Conservation (phyloP, 2,329 filamentous ascomycete genomes). For the Cytospora schulzeri region DNA sequence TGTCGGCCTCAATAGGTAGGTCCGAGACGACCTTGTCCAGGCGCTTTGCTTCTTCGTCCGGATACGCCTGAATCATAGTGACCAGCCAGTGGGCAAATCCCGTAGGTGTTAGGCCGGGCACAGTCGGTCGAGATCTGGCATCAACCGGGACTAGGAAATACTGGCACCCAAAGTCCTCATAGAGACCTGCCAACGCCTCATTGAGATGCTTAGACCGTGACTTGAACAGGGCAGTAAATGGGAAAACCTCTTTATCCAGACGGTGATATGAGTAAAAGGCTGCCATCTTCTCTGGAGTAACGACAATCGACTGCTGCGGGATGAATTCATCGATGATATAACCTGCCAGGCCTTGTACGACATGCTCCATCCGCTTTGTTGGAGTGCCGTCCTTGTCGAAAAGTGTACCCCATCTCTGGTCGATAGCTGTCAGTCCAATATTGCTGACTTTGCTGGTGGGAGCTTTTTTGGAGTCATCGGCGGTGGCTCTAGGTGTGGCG, state of each 20-base stretch:
- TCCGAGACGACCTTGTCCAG: slow-evolving; percentile 68
- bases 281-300: slow-evolving; percentile 75
- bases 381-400: slow-evolving; percentile 70
- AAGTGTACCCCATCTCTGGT: slow-evolving; percentile 75
- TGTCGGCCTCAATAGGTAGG: slow-evolving; percentile 64
- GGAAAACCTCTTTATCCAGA: slow-evolving; percentile 66
- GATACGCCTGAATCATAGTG: slow-evolving; percentile 72
- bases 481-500: background rate
- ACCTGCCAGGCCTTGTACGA: slow-evolving; percentile 72
- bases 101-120: slow-evolving; percentile 67
- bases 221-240: slow-evolving; percentile 66
- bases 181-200: slow-evolving; percentile 60
- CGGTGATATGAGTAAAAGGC: slow-evolving; percentile 71
- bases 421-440: slow-evolving; percentile 59
- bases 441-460: slow-evolving; percentile 2
- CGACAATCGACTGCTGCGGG: slow-evolving; percentile 68
- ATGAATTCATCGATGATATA: slow-evolving; percentile 73
- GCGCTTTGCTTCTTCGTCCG: slow-evolving; percentile 72
- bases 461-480: slow-evolving; percentile 9
- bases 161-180: slow-evolving; percentile 55
- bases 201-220: slow-evolving; percentile 41
- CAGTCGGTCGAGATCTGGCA: slow-evolving; percentile 53
- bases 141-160: slow-evolving; percentile 66
- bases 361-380: slow-evolving; percentile 68
- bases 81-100: slow-evolving; percentile 75